Evolutionary conservation across 169 alveolate genomes (phyloP).

Genomic region (Plasmodium gallinaceum): DNA sequence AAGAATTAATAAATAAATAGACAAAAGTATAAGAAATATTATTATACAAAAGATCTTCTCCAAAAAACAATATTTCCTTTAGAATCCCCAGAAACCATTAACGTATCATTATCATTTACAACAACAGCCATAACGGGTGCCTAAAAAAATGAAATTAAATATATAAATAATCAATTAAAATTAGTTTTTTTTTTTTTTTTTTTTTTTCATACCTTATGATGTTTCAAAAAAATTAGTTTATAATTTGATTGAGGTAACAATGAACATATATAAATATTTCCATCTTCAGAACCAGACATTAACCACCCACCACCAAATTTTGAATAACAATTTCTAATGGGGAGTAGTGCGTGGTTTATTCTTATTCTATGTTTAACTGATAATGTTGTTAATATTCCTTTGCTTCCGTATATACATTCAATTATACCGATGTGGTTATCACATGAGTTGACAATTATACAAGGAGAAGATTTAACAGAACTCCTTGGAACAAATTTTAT

Average conservation of each 20-base stretch:
- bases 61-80: slow-evolving; percentile 89
- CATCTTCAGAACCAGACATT: slow-evolving; percentile 86
- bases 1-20: not conserved
- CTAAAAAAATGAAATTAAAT: slow-evolving; percentile 22
- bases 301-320: slow-evolving; percentile 88
- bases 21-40: not conserved
- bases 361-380: slow-evolving; percentile 78
- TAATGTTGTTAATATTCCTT: slow-evolving; percentile 76
- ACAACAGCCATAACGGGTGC: slow-evolving; percentile 91
- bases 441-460: slow-evolving; percentile 84
- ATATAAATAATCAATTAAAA: not conserved
- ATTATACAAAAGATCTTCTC: slow-evolving; percentile 82
- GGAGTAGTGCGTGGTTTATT: slow-evolving; percentile 84
- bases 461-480: slow-evolving; percentile 76
- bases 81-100: slow-evolving; percentile 88
- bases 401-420: slow-evolving; percentile 84
- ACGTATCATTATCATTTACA: slow-evolving; percentile 87
- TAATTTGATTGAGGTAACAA: slow-evolving; percentile 71
- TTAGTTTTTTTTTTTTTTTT: not conserved
- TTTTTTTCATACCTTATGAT: slow-evolving; percentile 77
- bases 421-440: slow-evolving; percentile 87
- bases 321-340: slow-evolving; percentile 82
- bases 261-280: slow-evolving; percentile 83
- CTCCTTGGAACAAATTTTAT: slow-evolving; percentile 83
- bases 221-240: slow-evolving; percentile 46